phyloP scores from a whole-genome alignment of 2,329 filamentous ascomycete species.

The Ophiosphaerella herpotricha region DNA sequence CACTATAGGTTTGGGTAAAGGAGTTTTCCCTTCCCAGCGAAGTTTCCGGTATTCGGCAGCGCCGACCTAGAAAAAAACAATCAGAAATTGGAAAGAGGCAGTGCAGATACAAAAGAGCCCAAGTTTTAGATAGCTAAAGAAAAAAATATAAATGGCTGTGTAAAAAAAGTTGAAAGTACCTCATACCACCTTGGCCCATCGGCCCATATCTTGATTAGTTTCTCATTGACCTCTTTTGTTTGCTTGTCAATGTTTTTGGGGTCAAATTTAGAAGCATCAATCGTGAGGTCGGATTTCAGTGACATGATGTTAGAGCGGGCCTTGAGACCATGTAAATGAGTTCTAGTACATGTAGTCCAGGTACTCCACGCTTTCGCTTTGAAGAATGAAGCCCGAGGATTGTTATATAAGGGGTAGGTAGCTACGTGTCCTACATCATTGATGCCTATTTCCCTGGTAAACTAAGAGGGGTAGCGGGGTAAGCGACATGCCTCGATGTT shows the following conservation, averaged over 20 bases:
- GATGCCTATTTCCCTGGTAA: too few relatives aligned
- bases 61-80: constrained; percentile 49
- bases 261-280: constrained; percentile 52
- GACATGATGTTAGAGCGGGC: constrained; percentile 22
- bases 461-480: constrained; percentile 8
- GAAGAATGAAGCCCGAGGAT: not conserved
- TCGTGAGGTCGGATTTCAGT: constrained; percentile 46
- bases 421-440: not conserved
- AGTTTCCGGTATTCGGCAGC: constrained; percentile 60
- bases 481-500: not conserved
- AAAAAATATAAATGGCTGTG: not conserved
- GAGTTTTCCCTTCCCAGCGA: constrained; percentile 58
- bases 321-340: too few relatives aligned
- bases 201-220: constrained; percentile 49
- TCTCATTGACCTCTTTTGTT: constrained; percentile 52
- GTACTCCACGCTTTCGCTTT: too few relatives aligned
- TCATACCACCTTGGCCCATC: constrained; percentile 58
- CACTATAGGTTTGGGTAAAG: constrained; percentile 53
- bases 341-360: too few relatives aligned
- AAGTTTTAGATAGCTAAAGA: not conserved
- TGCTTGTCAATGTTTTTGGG: constrained; percentile 46
- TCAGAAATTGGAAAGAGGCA: not conserved
- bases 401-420: constrained; percentile 3
- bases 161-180: constrained; percentile 31
- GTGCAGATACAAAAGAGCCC: too few relatives aligned